phyloP scores from a whole-genome alignment of 192 early-diverging fungal species.

The Phlyctochytrium planicorne region DNA sequence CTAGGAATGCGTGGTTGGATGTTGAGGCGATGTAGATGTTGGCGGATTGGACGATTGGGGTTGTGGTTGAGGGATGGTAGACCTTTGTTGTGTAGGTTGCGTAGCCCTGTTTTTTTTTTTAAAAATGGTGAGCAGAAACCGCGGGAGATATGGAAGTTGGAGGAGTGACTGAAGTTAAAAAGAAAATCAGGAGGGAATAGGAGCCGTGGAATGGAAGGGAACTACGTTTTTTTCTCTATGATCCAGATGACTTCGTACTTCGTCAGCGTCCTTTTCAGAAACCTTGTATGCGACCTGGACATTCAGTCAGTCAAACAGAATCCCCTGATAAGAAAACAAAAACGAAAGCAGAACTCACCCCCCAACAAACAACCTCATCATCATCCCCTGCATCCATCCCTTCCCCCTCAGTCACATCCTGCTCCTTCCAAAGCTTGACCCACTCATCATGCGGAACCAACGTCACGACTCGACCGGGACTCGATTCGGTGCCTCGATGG shows the following conservation, averaged over 20 bases:
- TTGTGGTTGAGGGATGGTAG: neutral
- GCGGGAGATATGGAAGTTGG: too few relatives aligned
- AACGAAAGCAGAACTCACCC: too few relatives aligned
- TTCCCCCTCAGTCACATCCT: constrained; percentile 16
- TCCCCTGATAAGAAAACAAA: too few relatives aligned
- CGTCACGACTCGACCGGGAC: constrained; percentile 84
- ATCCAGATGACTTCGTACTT: constrained; percentile 74
- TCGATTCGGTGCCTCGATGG: constrained; percentile 77
- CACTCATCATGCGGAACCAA: constrained; percentile 74
- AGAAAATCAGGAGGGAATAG: too few relatives aligned
- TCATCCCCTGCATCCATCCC: constrained; percentile 7
- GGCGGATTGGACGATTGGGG: constrained; percentile 46
- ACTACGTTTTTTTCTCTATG: constrained; percentile 89
- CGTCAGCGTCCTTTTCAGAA: constrained; percentile 55
- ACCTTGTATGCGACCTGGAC: constrained; percentile 73
- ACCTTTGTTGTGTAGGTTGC: constrained; percentile 62
- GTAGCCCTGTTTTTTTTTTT: too few relatives aligned
- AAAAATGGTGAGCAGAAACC: too few relatives aligned
- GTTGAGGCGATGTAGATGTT: constrained; percentile 79
- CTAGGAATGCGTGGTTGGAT: constrained; percentile 75
- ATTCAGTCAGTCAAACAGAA: neutral
- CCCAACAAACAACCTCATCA: constrained; percentile 51
- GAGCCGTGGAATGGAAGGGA: too few relatives aligned
- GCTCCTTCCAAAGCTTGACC: constrained; percentile 23
- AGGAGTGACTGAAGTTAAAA: too few relatives aligned